phyloP scores from a whole-genome alignment of 2,329 filamentous ascomycete species.

The Xylariaceae sp. region DNA sequence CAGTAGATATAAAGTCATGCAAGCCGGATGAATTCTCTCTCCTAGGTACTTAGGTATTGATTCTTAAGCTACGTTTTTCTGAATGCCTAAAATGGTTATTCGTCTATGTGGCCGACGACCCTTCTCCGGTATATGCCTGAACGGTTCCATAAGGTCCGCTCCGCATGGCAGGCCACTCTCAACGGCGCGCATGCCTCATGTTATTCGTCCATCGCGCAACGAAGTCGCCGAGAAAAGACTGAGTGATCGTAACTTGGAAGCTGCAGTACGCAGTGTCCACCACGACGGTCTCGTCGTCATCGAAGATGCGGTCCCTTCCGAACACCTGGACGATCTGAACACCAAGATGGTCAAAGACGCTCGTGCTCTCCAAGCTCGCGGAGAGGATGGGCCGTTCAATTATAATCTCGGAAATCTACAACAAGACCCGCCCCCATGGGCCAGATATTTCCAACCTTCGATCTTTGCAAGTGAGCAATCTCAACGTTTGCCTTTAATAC shows the following conservation, averaged over 20 bases:
- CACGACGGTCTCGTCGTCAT: conserved; percentile 54
- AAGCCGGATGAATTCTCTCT: too few species aligned
- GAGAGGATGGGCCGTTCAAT: conserved; percentile 55
- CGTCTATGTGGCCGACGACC: conserved; percentile 1
- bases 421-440: conserved; percentile 52
- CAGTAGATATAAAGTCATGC: too few species aligned
- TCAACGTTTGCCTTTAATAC: neutral
- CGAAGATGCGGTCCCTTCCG: conserved; percentile 46
- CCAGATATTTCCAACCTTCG: conserved; percentile 41
- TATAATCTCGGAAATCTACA: conserved; percentile 61
- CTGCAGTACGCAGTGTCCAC: conserved; percentile 47
- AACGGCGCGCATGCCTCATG: conserved; percentile 7
- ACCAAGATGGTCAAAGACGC: conserved; percentile 57
- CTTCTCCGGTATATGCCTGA: conserved; percentile 4
- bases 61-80: neutral
- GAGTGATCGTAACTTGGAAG: conserved; percentile 47
- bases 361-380: conserved; percentile 41
- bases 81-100: conserved; percentile 5
- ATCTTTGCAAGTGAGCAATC: conserved; percentile 47
- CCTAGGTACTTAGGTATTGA: too few species aligned
- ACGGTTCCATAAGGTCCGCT: neutral
- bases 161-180: conserved; percentile 4
- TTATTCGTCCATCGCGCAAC: conserved; percentile 15
- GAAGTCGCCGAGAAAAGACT: conserved; percentile 39
- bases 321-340: conserved; percentile 51